Percentiles rank a stretch among this genome's conserved stretches.
Conservation (phyloP, 495 filamentous ascomycete genomes). For the Xylaria acuta region DNA sequence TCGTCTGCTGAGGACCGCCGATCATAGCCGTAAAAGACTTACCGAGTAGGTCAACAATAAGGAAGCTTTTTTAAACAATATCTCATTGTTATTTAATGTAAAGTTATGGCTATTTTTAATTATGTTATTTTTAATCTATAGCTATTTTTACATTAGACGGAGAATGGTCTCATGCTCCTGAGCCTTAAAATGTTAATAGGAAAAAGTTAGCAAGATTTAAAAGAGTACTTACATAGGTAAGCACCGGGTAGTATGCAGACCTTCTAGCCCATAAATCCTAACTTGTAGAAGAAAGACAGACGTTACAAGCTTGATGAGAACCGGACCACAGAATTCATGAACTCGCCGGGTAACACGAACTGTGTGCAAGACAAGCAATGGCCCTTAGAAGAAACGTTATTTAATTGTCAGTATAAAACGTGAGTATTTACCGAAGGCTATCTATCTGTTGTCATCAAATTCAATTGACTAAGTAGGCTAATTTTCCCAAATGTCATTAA, state of each 20-base stretch:
- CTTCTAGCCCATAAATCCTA: background rate
- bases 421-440: background rate
- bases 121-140: background rate
- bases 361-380: background rate
- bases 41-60: background rate
- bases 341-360: background rate
- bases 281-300: background rate
- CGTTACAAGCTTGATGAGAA: background rate
- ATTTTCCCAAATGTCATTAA: background rate
- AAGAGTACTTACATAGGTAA: too few species aligned
- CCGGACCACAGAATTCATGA: background rate
- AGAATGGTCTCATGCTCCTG: background rate
- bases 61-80: background rate
- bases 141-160: background rate
- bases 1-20: background rate
- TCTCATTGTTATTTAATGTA: background rate
- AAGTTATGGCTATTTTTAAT: background rate
- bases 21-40: background rate
- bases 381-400: background rate
- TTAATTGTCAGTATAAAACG: slow-evolving; percentile 14
- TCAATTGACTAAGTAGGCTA: background rate
- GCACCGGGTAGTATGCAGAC: too few species aligned
- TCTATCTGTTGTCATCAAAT: background rate
- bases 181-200: background rate
- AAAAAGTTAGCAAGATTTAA: background rate